phyloP scores from a whole-genome alignment of 1,284 basidiomycete genomes.

The Leccinum fuscescens region DNA sequence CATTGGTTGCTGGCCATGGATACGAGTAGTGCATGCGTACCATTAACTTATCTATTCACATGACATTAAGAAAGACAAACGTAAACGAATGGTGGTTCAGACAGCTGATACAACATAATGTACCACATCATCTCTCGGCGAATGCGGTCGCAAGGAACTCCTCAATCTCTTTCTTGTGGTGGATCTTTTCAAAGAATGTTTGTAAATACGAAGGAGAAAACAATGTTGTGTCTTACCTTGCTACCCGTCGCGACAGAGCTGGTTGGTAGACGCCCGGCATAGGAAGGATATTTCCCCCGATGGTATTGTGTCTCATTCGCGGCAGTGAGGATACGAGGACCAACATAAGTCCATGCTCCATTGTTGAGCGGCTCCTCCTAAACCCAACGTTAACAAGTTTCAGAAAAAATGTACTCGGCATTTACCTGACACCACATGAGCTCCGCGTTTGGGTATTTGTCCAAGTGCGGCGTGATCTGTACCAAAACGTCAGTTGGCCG shows the following conservation, averaged over 20 bases:
- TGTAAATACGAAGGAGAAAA: background rate
- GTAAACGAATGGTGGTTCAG: background rate
- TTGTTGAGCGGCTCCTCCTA: conserved; percentile 90
- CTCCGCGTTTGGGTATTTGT: conserved; percentile 94
- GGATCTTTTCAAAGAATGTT: conserved; percentile 46
- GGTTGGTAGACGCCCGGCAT: conserved; percentile 85
- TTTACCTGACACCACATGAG: conserved; percentile 86
- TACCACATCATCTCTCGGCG: conserved; percentile 18
- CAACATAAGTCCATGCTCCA: conserved; percentile 91
- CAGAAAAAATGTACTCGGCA: background rate
- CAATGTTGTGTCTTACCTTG: conserved; percentile 52
- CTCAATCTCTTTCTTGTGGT: conserved; percentile 86
- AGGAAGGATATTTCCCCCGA: conserved; percentile 83
- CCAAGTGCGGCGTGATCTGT: conserved; percentile 83
- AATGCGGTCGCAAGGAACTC: conserved; percentile 66
- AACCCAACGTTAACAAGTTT: conserved; percentile 5
- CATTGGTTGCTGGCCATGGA: background rate
- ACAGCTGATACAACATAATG: background rate
- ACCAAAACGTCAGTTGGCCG: conserved; percentile 6
- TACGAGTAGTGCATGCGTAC: background rate
- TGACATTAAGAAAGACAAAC: background rate
- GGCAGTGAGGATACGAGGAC: conserved; percentile 83
- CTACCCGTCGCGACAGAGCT: conserved; percentile 89
- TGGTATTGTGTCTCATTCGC: conserved; percentile 86
- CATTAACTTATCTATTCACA: conserved; percentile 13